phyloP scores from a whole-genome alignment of 192 early-diverging fungal species.

The Entomortierella lignicola region DNA sequence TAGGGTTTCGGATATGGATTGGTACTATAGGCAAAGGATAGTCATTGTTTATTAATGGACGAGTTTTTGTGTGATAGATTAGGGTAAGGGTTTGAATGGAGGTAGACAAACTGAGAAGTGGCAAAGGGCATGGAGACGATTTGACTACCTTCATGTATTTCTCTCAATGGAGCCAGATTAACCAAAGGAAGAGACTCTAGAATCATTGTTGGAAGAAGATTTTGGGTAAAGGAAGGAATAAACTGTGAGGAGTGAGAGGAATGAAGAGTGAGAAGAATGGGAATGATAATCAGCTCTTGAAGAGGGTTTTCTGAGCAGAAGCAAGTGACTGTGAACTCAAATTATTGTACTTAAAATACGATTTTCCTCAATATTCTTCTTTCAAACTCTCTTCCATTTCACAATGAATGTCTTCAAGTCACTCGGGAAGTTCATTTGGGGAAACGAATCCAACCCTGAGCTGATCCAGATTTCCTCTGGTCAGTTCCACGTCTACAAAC shows the following conservation, averaged over 20 bases:
- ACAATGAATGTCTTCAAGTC: slow-evolving; percentile 76
- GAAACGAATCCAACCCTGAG: slow-evolving; percentile 62
- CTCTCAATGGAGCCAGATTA: slow-evolving; percentile 34
- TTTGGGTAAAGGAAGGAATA: background rate
- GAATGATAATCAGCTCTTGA: background rate
- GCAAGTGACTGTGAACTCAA: slow-evolving; percentile 14
- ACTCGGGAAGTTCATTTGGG: slow-evolving; percentile 77
- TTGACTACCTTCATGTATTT: slow-evolving; percentile 53
- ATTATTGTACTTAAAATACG: background rate
- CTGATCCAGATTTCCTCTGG: slow-evolving; percentile 71
- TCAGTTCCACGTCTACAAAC: slow-evolving; percentile 69
- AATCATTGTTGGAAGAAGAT: slow-evolving; percentile 26
- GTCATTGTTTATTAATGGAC: background rate
- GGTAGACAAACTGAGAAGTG: background rate
- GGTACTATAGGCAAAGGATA: slow-evolving; percentile 30
- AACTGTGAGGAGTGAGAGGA: background rate
- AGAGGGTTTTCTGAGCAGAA: no score
- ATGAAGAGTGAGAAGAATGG: background rate
- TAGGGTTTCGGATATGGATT: slow-evolving; percentile 57
- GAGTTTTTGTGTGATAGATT: background rate
- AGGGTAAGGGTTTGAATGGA: background rate
- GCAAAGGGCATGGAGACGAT: background rate
- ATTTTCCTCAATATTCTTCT: slow-evolving; percentile 1
- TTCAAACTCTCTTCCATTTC: slow-evolving; percentile 4
- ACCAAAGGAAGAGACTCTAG: slow-evolving; percentile 55